Evolutionary conservation across 228 moss, liverwort and hornwort genomes (phyloP).

Genomic region (Sphagnum magellanicum): DNA sequence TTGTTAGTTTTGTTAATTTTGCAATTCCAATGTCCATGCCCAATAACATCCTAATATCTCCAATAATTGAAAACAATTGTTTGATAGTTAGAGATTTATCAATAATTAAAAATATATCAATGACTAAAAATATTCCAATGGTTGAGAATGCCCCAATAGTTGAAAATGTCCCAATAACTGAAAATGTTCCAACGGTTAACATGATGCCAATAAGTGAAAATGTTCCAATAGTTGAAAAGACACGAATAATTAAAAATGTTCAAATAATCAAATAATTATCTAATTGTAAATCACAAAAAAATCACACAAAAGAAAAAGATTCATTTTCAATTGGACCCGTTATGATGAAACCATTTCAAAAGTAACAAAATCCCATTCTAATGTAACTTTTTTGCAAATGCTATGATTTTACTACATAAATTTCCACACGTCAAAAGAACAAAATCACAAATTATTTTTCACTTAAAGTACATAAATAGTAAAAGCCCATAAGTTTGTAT

Average conservation of each 20-base stretch:
- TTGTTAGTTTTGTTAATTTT: too few relatives aligned
- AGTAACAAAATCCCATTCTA: neutral
- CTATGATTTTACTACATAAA: neutral
- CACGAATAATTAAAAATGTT: neutral
- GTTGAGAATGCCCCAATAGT: neutral
- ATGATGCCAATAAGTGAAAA: neutral
- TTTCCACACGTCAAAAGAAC: neutral
- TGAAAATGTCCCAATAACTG: neutral
- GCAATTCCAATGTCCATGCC: too few relatives aligned
- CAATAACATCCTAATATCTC: too few relatives aligned
- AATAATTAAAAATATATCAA: too few relatives aligned
- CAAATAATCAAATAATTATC: neutral
- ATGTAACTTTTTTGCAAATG: neutral
- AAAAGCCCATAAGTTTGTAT: too few relatives aligned
- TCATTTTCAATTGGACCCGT: too few relatives aligned
- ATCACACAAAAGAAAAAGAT: neutral
- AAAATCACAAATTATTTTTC: too few relatives aligned
- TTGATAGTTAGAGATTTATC: too few relatives aligned
- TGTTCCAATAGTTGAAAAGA: neutral
- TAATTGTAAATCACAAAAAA: neutral
- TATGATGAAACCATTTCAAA: too few relatives aligned
- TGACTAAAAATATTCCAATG: neutral
- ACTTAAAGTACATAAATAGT: too few relatives aligned
- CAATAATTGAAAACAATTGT: too few relatives aligned
- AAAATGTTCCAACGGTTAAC: neutral